Evolutionary conservation across 345 rosid genomes (phyloP).

Genomic region (Anacardium occidentale): DNA sequence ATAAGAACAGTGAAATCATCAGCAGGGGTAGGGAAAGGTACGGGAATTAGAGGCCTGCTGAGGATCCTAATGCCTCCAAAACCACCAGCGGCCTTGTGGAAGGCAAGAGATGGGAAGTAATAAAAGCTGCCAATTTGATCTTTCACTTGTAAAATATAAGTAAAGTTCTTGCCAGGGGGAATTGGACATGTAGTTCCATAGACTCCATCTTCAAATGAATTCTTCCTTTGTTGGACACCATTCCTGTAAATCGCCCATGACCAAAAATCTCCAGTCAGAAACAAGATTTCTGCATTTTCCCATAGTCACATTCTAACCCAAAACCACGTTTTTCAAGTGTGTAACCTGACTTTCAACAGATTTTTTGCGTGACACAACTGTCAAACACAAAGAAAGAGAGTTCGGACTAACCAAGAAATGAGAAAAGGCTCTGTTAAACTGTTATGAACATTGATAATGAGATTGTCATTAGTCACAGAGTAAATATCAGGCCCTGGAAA

Average conservation of each 20-base stretch:
- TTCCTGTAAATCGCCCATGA: slow-evolving; percentile 44
- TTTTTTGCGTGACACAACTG: not conserved
- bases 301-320: too few relatives aligned
- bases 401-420: slow-evolving; percentile 53
- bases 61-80: slow-evolving; percentile 78
- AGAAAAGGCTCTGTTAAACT: slow-evolving; percentile 82
- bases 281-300: too few relatives aligned
- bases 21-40: slow-evolving; percentile 78
- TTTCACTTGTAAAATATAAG: slow-evolving; percentile 75
- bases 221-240: slow-evolving; percentile 86
- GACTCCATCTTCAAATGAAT: slow-evolving; percentile 85
- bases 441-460: slow-evolving; percentile 81
- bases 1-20: slow-evolving; percentile 77
- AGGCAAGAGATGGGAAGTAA: slow-evolving; percentile 81
- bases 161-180: slow-evolving; percentile 87
- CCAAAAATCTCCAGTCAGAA: not conserved
- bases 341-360: not conserved
- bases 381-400: not conserved
- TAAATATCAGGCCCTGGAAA: slow-evolving; percentile 91
- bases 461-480: slow-evolving; percentile 78
- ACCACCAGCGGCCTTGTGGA: slow-evolving; percentile 94
- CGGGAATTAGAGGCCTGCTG: slow-evolving; percentile 80
- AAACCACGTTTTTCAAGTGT: too few relatives aligned
- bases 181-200: slow-evolving; percentile 94
- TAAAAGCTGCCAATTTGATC: slow-evolving; percentile 92